Base-by-base conservation (phyloP, 306 rosid species). In the Castanopsis chinensis region DNA sequence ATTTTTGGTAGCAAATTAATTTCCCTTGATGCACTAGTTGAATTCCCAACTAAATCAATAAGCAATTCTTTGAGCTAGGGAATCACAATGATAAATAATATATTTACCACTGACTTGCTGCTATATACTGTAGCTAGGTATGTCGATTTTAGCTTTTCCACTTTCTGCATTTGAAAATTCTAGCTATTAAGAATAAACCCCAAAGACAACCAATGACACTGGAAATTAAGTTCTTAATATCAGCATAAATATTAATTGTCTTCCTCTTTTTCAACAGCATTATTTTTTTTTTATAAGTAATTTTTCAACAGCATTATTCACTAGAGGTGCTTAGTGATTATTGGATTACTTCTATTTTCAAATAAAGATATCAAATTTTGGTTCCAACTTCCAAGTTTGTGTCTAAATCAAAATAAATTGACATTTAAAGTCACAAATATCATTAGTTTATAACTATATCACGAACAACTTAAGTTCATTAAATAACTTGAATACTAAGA, bases 81-180 rank as follows among this genome's bases (percentile, higher is more conserved):
- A 54, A 82, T 83, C 53, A 83, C 90, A 3, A 90, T 89, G 68
- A 92, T 91, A 64, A 93, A 90, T 65, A 92, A 6, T 1, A 83
- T 60, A 94, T 87, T 76, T 92, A 86, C 97, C 99, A 94, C 71
- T 94, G 95, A 35, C 97, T 91, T 70, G 97, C 91, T 32, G 97
- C 94, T 28, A 97, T 92, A 80, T 91, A 94, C 41, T 90, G 99
- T 35, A 35, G 43, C 43, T 71, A 94, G 89, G 89, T 97, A 92
- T 75, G 91, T 85, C 21, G 88, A 86, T 79, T 92, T 90, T 67
- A 94, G 89, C 85, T 69, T 35, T 35, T 35, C 43, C 43, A 35
- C 43, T 35, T 6, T 35, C 43, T 35, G 43, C 9, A 35, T 35
- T 35, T 35, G 43, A 35, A 35, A 35, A 6, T 35, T 35, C 43